Evolutionary conservation across 2,329 filamentous ascomycete genomes (phyloP).

Genomic region (Alternaria sp.): DNA sequence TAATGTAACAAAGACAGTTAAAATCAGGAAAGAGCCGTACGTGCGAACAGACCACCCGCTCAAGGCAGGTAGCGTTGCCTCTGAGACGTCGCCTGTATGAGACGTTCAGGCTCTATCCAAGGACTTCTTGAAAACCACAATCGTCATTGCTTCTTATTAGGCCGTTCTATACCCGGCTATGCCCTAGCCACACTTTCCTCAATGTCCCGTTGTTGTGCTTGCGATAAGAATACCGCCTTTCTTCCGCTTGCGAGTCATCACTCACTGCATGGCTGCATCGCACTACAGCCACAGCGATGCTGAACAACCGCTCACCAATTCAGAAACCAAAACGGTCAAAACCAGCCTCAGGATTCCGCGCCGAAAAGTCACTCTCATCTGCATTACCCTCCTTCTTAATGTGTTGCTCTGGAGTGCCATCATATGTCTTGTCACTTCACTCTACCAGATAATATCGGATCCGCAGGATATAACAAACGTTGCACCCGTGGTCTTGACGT

Average conservation of each 20-base stretch:
- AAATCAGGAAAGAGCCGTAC: background rate
- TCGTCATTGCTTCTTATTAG: conserved; percentile 16
- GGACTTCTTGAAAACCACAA: conserved; percentile 24
- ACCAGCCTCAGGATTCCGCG: conserved; percentile 30
- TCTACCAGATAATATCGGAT: conserved; percentile 42
- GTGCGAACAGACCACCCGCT: conserved; percentile 17
- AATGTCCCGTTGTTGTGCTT: conserved; percentile 20
- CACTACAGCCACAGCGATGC: conserved; percentile 29
- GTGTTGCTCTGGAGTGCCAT: conserved; percentile 47
- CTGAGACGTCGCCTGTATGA: conserved; percentile 42
- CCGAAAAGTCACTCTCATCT: conserved; percentile 43
- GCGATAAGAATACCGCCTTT: conserved; percentile 27
- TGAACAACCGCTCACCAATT: conserved; percentile 26
- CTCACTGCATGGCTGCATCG: conserved; percentile 13
- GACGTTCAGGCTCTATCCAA: conserved; percentile 41
- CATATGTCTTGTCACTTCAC: conserved; percentile 33
- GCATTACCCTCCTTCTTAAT: conserved; percentile 47
- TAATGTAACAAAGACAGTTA: conserved; percentile 1
- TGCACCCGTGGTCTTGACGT: conserved; percentile 42
- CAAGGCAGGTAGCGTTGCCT: conserved; percentile 25
- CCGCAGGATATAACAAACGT: conserved; percentile 39
- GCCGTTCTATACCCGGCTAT: conserved; percentile 17
- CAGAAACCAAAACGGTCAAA: conserved; percentile 17
- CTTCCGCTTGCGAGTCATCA: conserved; percentile 6
- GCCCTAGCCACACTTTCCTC: conserved; percentile 15